Conservation (phyloP, 352 stramenopile genomes). For the Pythium dissimile region DNA sequence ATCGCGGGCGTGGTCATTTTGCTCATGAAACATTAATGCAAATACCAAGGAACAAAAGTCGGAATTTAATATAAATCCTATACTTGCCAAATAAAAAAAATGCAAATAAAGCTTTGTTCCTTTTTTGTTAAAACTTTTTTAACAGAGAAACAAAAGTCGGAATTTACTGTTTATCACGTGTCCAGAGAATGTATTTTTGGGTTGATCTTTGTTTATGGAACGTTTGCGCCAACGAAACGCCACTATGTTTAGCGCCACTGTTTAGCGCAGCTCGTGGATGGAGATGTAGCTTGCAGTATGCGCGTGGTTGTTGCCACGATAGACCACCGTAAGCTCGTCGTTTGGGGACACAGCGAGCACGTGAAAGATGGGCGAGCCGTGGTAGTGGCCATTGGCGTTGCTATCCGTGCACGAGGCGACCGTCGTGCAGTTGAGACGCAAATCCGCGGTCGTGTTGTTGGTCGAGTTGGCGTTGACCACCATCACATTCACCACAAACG, state of each 20-base stretch:
- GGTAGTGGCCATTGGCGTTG: not conserved
- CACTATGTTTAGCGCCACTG: not conserved
- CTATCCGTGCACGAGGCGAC: constrained; percentile 7
- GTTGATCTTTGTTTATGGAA: too few relatives aligned
- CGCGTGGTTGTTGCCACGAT: constrained; percentile 10
- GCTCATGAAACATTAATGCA: too few relatives aligned
- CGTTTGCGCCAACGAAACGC: not conserved
- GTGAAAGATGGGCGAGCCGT: constrained; percentile 4
- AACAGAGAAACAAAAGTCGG: too few relatives aligned
- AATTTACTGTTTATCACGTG: too few relatives aligned
- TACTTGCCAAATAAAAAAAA: too few relatives aligned
- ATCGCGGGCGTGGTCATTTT: too few relatives aligned
- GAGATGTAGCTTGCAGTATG: not conserved
- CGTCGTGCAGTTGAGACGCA: not conserved
- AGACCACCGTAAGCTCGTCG: constrained; percentile 2
- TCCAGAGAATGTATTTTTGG: too few relatives aligned
- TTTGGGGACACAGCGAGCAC: not conserved
- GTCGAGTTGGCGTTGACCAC: constrained; percentile 5
- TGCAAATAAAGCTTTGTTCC: too few relatives aligned
- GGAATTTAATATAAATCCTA: too few relatives aligned
- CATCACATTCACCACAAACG: constrained; percentile 3
- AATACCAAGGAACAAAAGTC: too few relatives aligned
- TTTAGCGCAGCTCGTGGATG: constrained; percentile 5
- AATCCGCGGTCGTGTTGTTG: constrained; percentile 4
- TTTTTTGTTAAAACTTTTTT: too few relatives aligned